A percentile compares a stretch with the other conserved stretches of the same genome.
phyloP scores from a whole-genome alignment of 345 rosid genomes.

The Lumnitzera littorea region DNA sequence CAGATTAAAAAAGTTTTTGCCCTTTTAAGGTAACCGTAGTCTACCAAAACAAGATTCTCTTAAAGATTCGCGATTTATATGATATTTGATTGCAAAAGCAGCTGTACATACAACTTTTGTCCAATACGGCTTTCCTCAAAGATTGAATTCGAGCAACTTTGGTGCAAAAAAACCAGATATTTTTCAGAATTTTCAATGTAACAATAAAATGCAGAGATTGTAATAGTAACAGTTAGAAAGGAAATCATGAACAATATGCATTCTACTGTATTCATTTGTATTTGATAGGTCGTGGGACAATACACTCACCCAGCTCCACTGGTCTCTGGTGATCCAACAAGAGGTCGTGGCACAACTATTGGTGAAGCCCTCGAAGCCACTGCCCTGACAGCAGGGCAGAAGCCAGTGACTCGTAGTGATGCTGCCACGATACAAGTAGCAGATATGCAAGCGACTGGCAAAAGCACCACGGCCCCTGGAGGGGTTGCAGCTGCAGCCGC shows the following conservation, averaged over 20 bases:
- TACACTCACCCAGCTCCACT: constrained; percentile 3
- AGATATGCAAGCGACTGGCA: constrained; percentile 65
- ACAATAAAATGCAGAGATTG: background rate
- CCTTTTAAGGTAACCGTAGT: too few relatives aligned
- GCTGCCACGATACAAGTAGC: constrained; percentile 80
- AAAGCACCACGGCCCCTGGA: constrained; percentile 43
- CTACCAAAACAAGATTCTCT: too few relatives aligned
- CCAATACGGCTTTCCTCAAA: too few relatives aligned
- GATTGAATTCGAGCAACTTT: too few relatives aligned
- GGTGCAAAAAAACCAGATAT: background rate
- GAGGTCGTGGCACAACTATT: constrained; percentile 26
- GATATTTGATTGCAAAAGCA: too few relatives aligned
- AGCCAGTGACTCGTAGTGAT: constrained; percentile 74
- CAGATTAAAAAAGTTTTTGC: too few relatives aligned
- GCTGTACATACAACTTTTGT: too few relatives aligned
- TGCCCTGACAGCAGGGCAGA: constrained; percentile 54
- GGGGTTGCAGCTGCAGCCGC: constrained; percentile 66
- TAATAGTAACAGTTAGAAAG: background rate
- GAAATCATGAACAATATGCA: background rate
- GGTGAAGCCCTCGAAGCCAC: constrained; percentile 72
- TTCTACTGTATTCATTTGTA: too few relatives aligned
- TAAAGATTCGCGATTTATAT: too few relatives aligned
- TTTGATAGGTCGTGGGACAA: constrained; percentile 17
- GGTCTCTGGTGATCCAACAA: background rate
- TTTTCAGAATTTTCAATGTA: background rate